A percentile compares a stretch with the other conserved stretches of the same genome.
These are phyloP conservation scores for Auriscalpium vulgare DNA, from an alignment of 768 basidiomycete species.

Conservation along the genomic window DNA sequence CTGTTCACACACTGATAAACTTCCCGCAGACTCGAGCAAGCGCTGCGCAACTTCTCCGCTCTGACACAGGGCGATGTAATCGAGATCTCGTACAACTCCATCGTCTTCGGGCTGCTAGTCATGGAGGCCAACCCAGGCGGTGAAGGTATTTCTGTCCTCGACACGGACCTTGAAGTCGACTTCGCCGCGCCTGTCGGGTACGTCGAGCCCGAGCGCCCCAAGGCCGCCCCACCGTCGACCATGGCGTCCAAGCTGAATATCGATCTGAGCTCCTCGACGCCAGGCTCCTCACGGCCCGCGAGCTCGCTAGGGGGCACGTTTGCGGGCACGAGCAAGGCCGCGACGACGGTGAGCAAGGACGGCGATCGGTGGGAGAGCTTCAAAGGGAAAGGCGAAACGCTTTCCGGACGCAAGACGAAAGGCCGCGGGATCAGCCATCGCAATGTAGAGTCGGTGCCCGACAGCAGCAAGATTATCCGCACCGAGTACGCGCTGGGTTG, in stretches of 20 bases:
- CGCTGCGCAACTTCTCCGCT: conserved; percentile 85
- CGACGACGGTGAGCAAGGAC: conserved; percentile 55
- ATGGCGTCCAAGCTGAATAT: conserved; percentile 98
- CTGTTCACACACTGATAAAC: not conserved
- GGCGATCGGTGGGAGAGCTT: conserved; percentile 92
- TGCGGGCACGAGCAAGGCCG: conserved; percentile 39
- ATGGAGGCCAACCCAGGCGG: conserved; percentile 90
- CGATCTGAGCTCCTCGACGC: conserved; percentile 79
- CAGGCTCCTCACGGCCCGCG: conserved; percentile 76
- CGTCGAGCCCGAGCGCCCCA: conserved; percentile 85
- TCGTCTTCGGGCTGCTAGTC: conserved; percentile 90
- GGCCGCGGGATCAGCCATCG: conserved; percentile 88
- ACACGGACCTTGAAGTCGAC: conserved; percentile 98
- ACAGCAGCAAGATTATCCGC: conserved; percentile 80
- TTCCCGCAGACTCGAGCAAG: conserved; percentile 75
- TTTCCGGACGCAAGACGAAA: conserved; percentile 87
- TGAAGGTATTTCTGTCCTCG: conserved; percentile 80
- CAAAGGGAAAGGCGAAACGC: conserved; percentile 89
- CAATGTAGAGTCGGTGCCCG: conserved; percentile 69
- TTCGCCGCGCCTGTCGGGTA: conserved; percentile 92
- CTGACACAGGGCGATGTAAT: conserved; percentile 95
- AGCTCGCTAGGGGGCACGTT: conserved; percentile 69
- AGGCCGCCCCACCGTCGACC: conserved; percentile 72
- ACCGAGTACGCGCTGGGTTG: conserved; percentile 62
- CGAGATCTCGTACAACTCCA: conserved; percentile 94